These are phyloP conservation scores for Scleromitrula shiraiana DNA, from an alignment of 2,329 filamentous ascomycete genomes.

Conservation along the genomic window DNA sequence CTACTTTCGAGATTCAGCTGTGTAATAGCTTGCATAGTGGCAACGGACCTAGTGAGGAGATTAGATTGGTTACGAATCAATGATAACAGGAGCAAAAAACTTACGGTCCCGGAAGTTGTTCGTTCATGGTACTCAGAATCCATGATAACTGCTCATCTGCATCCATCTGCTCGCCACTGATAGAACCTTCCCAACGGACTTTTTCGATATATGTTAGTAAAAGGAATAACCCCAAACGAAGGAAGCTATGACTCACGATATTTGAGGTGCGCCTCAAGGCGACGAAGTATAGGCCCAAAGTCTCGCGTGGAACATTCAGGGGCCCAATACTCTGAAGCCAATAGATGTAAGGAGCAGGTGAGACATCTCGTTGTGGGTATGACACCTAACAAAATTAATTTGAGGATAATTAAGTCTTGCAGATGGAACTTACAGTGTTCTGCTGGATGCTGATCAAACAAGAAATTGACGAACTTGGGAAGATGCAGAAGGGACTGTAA, in stretches of 20 bases:
- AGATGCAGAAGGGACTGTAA: conserved; percentile 30
- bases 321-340: conserved; percentile 6
- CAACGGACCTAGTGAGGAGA: conserved; percentile 14
- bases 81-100: background rate
- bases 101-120: conserved; percentile 25
- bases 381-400: background rate
- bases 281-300: background rate
- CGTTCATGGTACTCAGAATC: conserved; percentile 20
- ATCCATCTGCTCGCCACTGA: conserved; percentile 27
- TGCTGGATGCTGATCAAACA: conserved; percentile 20
- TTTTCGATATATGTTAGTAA: background rate
- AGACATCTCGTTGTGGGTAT: conserved; percentile 9
- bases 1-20: conserved; percentile 11
- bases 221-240: background rate
- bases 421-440: conserved; percentile 17
- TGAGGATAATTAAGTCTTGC: background rate
- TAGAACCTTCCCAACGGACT: background rate
- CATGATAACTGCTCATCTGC: conserved; percentile 27
- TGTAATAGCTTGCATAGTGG: conserved; percentile 19
- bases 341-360: conserved; percentile 9
- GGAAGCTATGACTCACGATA: background rate
- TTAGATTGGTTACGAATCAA: background rate
- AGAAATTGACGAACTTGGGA: conserved; percentile 28
- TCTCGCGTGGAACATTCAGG: background rate
- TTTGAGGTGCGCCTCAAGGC: background rate